Evolutionary conservation across 2,329 filamentous ascomycete genomes (phyloP).

Genomic region (Microascus cirrosus): DNA sequence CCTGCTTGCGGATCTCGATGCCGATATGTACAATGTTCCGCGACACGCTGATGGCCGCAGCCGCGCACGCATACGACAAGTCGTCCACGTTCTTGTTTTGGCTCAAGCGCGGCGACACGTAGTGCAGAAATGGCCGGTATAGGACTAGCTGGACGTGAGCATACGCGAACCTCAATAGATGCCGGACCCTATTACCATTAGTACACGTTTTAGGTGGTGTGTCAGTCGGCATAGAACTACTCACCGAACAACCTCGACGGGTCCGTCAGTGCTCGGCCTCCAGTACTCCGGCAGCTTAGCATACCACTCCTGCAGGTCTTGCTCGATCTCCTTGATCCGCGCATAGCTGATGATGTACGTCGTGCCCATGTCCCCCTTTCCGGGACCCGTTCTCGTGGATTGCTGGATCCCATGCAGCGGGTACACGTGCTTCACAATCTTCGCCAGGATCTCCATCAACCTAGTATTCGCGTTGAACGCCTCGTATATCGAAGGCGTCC

Average conservation of each 20-base stretch:
- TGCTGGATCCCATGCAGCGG: constrained; percentile 15
- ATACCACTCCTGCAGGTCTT: constrained; percentile 52
- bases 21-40: constrained; percentile 72
- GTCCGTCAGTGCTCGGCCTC: constrained; percentile 67
- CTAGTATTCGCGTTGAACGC: constrained; percentile 56
- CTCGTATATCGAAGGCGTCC: constrained; percentile 47
- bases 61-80: constrained; percentile 63
- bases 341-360: constrained; percentile 53
- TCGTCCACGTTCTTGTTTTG: constrained; percentile 54
- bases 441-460: constrained; percentile 52
- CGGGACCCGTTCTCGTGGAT: constrained; percentile 12
- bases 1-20: constrained; percentile 63
- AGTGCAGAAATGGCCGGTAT: constrained; percentile 75
- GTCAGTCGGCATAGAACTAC: constrained; percentile 12
- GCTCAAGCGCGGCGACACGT: constrained; percentile 56
- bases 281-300: constrained; percentile 62
- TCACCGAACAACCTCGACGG: constrained; percentile 66
- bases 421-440: constrained; percentile 55
- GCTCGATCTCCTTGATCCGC: constrained; percentile 53
- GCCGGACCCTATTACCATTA: constrained; percentile 42
- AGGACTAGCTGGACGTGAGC: constrained; percentile 75
- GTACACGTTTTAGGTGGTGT: background rate
- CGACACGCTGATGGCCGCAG: constrained; percentile 50
- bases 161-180: constrained; percentile 67
- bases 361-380: constrained; percentile 15